These are phyloP conservation scores for Aspergillus kassunensis DNA, from an alignment of 495 filamentous ascomycete genomes.

Conservation along the genomic window DNA sequence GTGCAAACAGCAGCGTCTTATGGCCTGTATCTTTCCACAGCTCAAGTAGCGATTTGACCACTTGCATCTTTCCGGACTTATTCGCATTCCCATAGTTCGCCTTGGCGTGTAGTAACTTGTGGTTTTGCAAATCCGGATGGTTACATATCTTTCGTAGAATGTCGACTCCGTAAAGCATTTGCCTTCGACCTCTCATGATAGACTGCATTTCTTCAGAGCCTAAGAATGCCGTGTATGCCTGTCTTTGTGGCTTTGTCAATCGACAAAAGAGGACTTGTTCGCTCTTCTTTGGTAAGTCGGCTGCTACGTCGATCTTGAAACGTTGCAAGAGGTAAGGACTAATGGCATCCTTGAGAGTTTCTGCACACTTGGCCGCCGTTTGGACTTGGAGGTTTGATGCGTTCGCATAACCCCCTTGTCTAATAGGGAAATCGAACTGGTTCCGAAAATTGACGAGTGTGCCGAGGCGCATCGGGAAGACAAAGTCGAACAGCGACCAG, in stretches of 20 bases:
- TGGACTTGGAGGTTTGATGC: constrained; percentile 89
- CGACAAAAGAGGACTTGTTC: constrained; percentile 96
- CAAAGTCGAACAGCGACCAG: constrained; percentile 96
- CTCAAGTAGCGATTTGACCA: constrained; percentile 75
- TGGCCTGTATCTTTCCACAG: constrained; percentile 85
- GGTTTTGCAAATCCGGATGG: constrained; percentile 82
- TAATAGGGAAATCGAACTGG: constrained; percentile 90
- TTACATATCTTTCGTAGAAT: constrained; percentile 95
- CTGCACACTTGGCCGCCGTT: constrained; percentile 84
- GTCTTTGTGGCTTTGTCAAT: constrained; percentile 69
- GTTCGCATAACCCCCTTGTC: constrained; percentile 86
- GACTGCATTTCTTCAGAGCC: constrained; percentile 73
- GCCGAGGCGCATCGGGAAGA: constrained; percentile 91
- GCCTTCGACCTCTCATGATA: constrained; percentile 68
- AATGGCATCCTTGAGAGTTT: constrained; percentile 85
- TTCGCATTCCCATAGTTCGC: constrained; percentile 63
- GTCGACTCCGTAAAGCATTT: constrained; percentile 83
- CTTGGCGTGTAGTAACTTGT: constrained; percentile 54
- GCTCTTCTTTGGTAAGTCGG: constrained; percentile 89
- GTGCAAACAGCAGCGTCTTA: constrained; percentile 86
- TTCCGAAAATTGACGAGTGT: constrained; percentile 84
- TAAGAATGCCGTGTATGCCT: constrained; percentile 77
- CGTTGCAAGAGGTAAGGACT: constrained; percentile 90
- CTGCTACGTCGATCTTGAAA: constrained; percentile 87
- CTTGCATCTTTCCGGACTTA: constrained; percentile 93